Conservation (phyloP, 352 stramenopile species). For the Phytopythium sindhum region DNA sequence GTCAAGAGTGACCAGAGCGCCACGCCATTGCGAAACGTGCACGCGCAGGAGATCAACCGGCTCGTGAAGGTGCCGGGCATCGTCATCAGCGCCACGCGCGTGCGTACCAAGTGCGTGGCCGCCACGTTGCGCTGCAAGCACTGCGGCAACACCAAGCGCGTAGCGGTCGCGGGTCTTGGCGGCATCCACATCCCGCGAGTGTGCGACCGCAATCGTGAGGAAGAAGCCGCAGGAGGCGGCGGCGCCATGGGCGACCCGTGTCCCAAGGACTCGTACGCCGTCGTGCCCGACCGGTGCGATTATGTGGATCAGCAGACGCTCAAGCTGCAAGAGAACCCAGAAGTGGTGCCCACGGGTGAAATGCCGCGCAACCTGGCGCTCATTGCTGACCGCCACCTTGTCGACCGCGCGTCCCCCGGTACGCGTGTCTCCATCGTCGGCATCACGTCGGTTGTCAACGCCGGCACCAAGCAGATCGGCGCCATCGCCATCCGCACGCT, state of each 20-base stretch:
- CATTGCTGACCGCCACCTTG: constrained; percentile 93
- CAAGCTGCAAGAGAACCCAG: constrained; percentile 95
- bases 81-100: constrained; percentile 93
- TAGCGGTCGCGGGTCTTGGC: constrained; percentile 57
- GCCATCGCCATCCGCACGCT: constrained; percentile 89
- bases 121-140: constrained; percentile 91
- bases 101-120: constrained; percentile 91
- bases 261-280: constrained; percentile 90
- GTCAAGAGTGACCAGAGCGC: constrained; percentile 74
- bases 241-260: constrained; percentile 44
- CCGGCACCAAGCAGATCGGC: constrained; percentile 66
- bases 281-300: constrained; percentile 92
- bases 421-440: constrained; percentile 95
- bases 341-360: constrained; percentile 97
- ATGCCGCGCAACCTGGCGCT: constrained; percentile 97
- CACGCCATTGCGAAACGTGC: constrained; percentile 74
- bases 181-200: constrained; percentile 79
- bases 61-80: constrained; percentile 95
- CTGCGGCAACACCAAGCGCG: constrained; percentile 71
- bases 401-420: constrained; percentile 95
- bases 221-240: constrained; percentile 13
- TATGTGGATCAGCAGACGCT: constrained; percentile 99
- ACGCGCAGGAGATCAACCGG: constrained; percentile 88
- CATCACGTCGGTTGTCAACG: constrained; percentile 94
- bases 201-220: constrained; percentile 74